Base-by-base conservation (phyloP, 768 basidiomycete genomes). In the Inosperma sp. region DNA sequence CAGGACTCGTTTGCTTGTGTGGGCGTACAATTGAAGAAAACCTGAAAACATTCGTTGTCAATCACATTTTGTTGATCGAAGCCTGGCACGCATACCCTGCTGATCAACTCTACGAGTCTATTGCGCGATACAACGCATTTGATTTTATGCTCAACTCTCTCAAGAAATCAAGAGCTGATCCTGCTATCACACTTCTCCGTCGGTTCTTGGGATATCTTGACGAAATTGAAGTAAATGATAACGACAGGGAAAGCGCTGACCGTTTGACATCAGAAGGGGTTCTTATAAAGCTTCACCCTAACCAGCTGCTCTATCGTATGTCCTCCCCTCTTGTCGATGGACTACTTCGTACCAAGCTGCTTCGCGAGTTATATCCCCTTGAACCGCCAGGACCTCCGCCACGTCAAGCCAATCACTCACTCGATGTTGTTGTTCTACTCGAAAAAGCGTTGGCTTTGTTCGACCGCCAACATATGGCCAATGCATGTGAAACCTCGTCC, bases 21-120 rank as follows among this genome's bases (percentile, higher is more conserved):
- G 41, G 41, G 25, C 41, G 14, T 43, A 43, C 26, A 43, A 43
- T 43, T 29, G 9, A 44, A 21, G 27, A 44, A 44, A 30, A 44
- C 22, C 27, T 30, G 42, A 44, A 30, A 30, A 19, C 25, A 30
- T 30, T 44, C n/a, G 23, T 42, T 21, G 42, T 44, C 17, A 8
- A 44, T 44, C 42, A 14, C 17, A 16, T 10, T 43, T 29, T 43
- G 26, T 17, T 19, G 26, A 44, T 5, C 27, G 17, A 44, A 44
- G 26, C 26, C 41, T 27, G 41, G 41, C 26, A 43, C n/a, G 25
- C 16, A 13, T 44, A 44, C 41, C 17, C 42, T n/a, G 42, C 42
- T 44, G 4, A 44, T 2, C 5, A 27, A 16, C 42, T 44, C 14
- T 44, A 44, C 27, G 29, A 30, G 17, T 19, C 27, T 44, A 23